Conservation (phyloP, 805 yeast genomes). For the Phaffomyces opuntiae region DNA sequence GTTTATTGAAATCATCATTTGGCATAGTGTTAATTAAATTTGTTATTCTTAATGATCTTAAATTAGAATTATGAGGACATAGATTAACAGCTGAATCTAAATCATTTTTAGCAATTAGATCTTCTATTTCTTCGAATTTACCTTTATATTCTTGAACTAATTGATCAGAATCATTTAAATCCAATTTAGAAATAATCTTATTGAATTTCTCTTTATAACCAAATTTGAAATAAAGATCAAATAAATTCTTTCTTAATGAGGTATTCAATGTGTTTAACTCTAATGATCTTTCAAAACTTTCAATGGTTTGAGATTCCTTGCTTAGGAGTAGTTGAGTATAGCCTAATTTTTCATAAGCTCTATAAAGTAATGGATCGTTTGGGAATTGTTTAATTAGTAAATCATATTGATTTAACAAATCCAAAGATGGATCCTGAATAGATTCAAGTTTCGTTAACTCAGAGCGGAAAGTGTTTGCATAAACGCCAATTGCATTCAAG, state of each 20-base stretch:
- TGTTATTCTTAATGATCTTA: slow-evolving; percentile 27
- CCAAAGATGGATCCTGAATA: slow-evolving; percentile 18
- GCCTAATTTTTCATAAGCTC: slow-evolving; percentile 53
- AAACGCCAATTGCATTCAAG: neutral
- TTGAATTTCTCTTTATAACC: slow-evolving; percentile 40
- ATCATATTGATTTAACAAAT: slow-evolving; percentile 16
- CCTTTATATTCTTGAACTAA: slow-evolving; percentile 12
- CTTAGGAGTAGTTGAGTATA: slow-evolving; percentile 51
- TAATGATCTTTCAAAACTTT: slow-evolving; percentile 43
- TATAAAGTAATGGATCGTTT: slow-evolving; percentile 26
- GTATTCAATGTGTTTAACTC: slow-evolving; percentile 31
- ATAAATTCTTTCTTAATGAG: slow-evolving; percentile 44
- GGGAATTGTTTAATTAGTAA: slow-evolving; percentile 8
- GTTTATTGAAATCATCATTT: slow-evolving; percentile 3
- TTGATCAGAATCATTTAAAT: slow-evolving; percentile 7
- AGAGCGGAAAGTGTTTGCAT: neutral
- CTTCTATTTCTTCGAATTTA: slow-evolving; percentile 13
- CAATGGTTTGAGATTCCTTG: slow-evolving; percentile 45
- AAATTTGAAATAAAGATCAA: slow-evolving; percentile 42
- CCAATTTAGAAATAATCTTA: neutral
- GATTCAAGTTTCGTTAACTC: slow-evolving; percentile 15
- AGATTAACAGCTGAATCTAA: slow-evolving; percentile 29
- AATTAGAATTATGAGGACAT: slow-evolving; percentile 37
- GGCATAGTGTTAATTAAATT: slow-evolving; percentile 22
- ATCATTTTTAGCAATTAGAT: slow-evolving; percentile 22